Conservation (phyloP, 345 rosid species). For the Arabis hirsuta region DNA sequence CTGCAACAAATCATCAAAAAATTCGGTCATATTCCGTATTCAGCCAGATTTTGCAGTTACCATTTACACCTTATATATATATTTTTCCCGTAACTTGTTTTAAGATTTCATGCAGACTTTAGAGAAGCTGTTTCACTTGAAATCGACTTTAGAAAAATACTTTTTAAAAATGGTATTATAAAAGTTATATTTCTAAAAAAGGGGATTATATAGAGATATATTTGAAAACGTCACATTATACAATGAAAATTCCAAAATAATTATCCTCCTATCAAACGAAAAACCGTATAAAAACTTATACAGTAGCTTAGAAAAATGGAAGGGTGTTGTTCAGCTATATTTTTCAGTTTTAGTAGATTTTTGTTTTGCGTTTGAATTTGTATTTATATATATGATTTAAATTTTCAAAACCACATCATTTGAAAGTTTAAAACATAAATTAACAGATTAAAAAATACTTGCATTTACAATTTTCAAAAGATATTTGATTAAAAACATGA, state of each 20-base stretch:
- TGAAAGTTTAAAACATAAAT: not conserved
- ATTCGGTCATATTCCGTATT: no score
- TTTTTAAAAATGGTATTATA: no score
- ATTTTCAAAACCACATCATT: not conserved
- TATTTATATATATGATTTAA: not conserved
- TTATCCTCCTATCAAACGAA: not conserved
- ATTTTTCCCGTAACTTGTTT: no score
- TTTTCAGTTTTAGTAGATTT: not conserved
- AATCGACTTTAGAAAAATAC: no score
- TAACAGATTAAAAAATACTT: not conserved
- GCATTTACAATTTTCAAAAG: not conserved
- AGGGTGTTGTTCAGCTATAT: not conserved
- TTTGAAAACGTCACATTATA: not conserved
- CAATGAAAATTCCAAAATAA: not conserved
- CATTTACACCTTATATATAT: no score
- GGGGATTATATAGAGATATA: no score
- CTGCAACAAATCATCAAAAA: no score
- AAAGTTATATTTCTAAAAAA: no score
- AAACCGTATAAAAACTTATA: not conserved
- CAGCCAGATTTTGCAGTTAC: no score
- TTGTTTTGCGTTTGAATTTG: not conserved
- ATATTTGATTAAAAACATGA: slow-evolving; percentile 5
- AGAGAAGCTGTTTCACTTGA: no score
- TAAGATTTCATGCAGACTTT: no score
- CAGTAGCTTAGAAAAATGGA: not conserved